Conservation (phyloP, 2,329 filamentous ascomycete species). For the Pseudogymnoascus sp. region DNA sequence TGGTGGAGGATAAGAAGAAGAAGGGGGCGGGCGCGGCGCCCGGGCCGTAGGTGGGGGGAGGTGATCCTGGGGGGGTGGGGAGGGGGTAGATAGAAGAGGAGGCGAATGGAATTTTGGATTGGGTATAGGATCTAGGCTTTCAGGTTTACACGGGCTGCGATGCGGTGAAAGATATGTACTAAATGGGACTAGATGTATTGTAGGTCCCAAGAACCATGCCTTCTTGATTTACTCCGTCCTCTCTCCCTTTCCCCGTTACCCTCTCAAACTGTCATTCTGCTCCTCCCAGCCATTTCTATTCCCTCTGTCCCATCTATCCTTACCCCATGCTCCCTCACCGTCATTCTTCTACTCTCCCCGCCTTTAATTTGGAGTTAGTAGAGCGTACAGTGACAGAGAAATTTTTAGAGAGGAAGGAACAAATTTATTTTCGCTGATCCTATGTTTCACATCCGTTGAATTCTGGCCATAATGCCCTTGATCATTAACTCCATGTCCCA, state of each 20-base stretch:
- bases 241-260: no score
- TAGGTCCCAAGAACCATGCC: neutral
- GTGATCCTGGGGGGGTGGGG: slow-evolving; percentile 15
- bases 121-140: neutral
- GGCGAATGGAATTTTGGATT: slow-evolving; percentile 8
- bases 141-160: neutral
- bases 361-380: neutral
- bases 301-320: no score
- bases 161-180: neutral
- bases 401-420: neutral
- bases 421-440: neutral
- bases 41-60: neutral
- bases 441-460: neutral
- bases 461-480: neutral
- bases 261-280: no score
- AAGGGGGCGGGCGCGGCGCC: slow-evolving; percentile 45
- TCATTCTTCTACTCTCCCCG: neutral
- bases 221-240: neutral
- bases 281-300: no score
- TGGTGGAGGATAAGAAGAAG: slow-evolving; percentile 94
- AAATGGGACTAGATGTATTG: neutral
- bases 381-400: neutral
- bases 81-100: slow-evolving; percentile 1
- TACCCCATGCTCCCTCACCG: neutral
- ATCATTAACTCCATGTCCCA: neutral